Conservation (phyloP, 2,329 filamentous ascomycete genomes). For the Corinectria fuckeliana region DNA sequence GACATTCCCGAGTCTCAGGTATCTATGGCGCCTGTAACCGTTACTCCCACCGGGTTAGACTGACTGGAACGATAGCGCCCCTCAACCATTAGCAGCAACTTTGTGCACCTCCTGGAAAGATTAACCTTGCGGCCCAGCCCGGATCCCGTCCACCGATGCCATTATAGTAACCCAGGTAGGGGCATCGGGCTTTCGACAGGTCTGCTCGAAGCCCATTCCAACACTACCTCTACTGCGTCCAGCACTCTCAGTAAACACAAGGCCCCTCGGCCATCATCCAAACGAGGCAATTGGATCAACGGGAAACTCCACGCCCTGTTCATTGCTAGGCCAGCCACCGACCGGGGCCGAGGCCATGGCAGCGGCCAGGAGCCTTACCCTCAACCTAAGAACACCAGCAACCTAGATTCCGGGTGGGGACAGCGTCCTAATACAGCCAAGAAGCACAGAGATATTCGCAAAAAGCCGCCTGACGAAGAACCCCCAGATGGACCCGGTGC, state of each 20-base stretch:
- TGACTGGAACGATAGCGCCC: not conserved
- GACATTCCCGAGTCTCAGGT: not conserved
- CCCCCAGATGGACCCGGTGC: not conserved
- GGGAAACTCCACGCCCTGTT: too few species aligned
- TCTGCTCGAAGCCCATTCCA: too few species aligned
- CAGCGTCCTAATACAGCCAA: not conserved
- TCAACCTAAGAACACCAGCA: not conserved
- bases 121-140: not conserved
- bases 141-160: too few species aligned
- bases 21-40: not conserved
- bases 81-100: not conserved
- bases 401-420: not conserved
- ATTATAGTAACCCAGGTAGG: too few species aligned
- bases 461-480: not conserved
- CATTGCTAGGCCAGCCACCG: too few species aligned
- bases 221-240: too few species aligned
- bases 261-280: too few species aligned
- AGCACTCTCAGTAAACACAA: too few species aligned
- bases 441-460: not conserved
- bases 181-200: too few species aligned
- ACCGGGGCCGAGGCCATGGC: too few species aligned
- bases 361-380: not conserved
- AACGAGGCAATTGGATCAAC: too few species aligned
- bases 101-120: not conserved
- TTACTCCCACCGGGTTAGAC: not conserved